Percentiles rank a stretch among this genome's conserved stretches.
Evolutionary conservation across 805 yeast species (phyloP).

Genomic region (Starmerella cellae): DNA sequence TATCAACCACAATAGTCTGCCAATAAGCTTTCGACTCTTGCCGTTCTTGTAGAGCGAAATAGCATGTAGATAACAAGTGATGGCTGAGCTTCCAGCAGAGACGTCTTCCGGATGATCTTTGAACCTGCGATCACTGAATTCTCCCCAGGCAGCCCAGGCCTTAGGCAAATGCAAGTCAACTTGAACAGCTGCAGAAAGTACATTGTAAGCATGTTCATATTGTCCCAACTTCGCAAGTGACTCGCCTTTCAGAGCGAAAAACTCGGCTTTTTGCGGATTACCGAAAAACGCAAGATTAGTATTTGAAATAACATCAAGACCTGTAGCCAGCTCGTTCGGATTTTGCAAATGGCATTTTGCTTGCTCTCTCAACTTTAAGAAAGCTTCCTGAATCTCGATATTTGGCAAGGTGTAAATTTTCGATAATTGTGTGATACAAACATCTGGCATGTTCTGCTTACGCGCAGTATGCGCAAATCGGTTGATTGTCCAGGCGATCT

Average conservation of each 20-base stretch:
- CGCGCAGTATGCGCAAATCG: conserved; percentile 97
- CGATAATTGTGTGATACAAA: conserved; percentile 81
- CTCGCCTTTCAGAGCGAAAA: conserved; percentile 96
- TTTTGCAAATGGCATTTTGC: conserved; percentile 95
- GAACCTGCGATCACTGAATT: conserved; percentile 76
- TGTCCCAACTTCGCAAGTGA: conserved; percentile 82
- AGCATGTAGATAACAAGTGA: conserved; percentile 92
- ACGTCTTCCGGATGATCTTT: conserved; percentile 72
- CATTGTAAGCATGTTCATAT: conserved; percentile 91
- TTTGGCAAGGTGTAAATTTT: conserved; percentile 92
- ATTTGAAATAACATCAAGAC: conserved; percentile 90
- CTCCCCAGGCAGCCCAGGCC: conserved; percentile 99
- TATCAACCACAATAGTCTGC: conserved; percentile 85
- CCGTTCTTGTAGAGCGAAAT: conserved; percentile 91
- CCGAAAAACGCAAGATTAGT: conserved; percentile 93
- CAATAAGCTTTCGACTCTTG: conserved; percentile 73
- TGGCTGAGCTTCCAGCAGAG: conserved; percentile 80
- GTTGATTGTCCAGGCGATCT: conserved; percentile 97
- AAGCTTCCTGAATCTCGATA: conserved; percentile 96
- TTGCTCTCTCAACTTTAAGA: conserved; percentile 86
- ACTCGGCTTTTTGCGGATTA: conserved; percentile 95
- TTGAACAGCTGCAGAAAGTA: conserved; percentile 95
- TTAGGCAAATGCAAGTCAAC: conserved; percentile 86
- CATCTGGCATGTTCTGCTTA: conserved; percentile 92
- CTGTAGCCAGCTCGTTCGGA: conserved; percentile 80